Base-by-base conservation (phyloP, 139 green algal genomes). In the Penium margaritaceum region DNA sequence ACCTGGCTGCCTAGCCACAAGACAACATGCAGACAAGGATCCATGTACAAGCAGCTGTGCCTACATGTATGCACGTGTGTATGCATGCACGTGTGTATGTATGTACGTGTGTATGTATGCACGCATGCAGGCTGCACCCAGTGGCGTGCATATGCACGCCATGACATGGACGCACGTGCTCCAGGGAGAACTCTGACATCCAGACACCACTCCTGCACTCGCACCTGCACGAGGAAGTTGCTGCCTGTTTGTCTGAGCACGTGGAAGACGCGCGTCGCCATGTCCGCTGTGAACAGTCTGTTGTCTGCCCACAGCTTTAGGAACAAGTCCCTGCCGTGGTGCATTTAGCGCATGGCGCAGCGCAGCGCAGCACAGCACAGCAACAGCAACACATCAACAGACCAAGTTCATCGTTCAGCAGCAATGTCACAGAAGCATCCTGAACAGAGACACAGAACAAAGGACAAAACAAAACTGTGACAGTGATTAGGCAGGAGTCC, bases 251-350 rank as follows among this genome's bases (percentile, higher is more conserved):
- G 63, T 14, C 44, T 78, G 30, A 78, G 36, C 6, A 75, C 70
- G 24, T 30, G 27, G 62, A 78, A 78, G 5, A 78, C 62, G 24
- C 70, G 70, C 5, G 70, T 78, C n/a, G 61, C 6, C 61, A 75
- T 36, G 38, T 78, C 70, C 27, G 70, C 70, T 38, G 24, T 61
- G 27, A 78, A 15, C 30, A 78, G 19, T 29, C 65, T 61, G 37
- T 38, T 38, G 32, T 75, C 61, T 35, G 60, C 60, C 70, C 70
- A 78, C 2, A 75, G 77, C 33, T 78, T 54, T 29, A 78, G 7
- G 37, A 81, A 81, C 30, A 9, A 44, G 34, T 76, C 68, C 55
- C 55, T 76, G 64, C 62, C n/a, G n/a, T n/a, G n/a, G n/a, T n/a
- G n/a, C n/a, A n/a, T n/a, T n/a, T n/a, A n/a, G n/a, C n/a, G n/a